Conservation (phyloP, 257 asterid genomes). For the Solanum gandarillasii region DNA sequence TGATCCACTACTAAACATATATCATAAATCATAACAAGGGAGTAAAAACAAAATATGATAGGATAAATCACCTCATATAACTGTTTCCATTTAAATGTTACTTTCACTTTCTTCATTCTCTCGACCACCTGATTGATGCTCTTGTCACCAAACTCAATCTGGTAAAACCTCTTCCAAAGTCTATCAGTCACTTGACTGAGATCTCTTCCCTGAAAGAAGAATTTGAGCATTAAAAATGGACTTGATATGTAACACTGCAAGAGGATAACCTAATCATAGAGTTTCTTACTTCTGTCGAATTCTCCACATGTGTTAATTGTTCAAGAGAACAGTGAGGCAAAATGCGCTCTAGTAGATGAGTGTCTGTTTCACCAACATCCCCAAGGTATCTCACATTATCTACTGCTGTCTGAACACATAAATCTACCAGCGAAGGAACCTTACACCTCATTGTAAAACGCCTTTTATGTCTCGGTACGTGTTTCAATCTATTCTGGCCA, state of each 20-base stretch:
- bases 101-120: conserved; percentile 39
- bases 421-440: conserved; percentile 71
- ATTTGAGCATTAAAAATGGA: background rate
- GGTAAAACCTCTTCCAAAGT: conserved; percentile 62
- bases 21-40: background rate
- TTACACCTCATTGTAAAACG: conserved; percentile 6
- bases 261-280: background rate
- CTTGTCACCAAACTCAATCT: conserved; percentile 43
- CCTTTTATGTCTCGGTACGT: background rate
- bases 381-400: conserved; percentile 75
- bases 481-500: conserved; percentile 3
- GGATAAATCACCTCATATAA: conserved; percentile 45
- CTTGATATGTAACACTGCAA: background rate
- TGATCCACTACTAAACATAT: background rate
- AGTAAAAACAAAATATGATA: background rate
- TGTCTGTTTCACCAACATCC: conserved; percentile 77
- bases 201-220: conserved; percentile 57
- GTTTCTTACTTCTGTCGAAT: conserved; percentile 49
- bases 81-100: conserved; percentile 49
- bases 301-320: conserved; percentile 66
- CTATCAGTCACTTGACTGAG: conserved; percentile 71
- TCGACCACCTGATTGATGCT: conserved; percentile 27
- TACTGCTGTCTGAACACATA: conserved; percentile 59
- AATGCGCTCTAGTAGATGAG: conserved; percentile 64
- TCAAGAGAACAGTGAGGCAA: conserved; percentile 67